Evolutionary conservation across 331 rosid genomes (phyloP).

Genomic region (Quercus tomentella): DNA sequence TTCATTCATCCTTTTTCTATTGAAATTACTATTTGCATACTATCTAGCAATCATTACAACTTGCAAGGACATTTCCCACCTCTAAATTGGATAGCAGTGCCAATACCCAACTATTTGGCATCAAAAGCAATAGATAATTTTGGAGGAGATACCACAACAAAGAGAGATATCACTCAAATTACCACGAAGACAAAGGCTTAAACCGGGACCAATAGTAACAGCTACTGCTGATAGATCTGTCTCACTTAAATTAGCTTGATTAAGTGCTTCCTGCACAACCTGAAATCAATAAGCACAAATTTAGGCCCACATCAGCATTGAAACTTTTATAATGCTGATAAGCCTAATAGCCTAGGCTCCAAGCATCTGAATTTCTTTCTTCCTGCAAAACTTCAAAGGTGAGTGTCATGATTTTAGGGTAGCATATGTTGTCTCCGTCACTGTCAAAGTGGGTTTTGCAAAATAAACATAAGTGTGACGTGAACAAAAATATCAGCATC

Average conservation of each 20-base stretch:
- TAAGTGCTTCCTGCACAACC: constrained; percentile 93
- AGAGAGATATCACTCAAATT: constrained; percentile 19
- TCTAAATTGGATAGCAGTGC: not conserved
- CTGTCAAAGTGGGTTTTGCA: not conserved
- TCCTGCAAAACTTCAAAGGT: not conserved
- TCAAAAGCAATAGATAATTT: not conserved
- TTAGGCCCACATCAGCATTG: not conserved
- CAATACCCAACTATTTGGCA: not conserved
- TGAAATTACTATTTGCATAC: not conserved
- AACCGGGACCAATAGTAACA: constrained; percentile 97
- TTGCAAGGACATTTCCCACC: not conserved
- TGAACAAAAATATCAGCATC: not conserved
- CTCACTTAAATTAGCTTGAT: constrained; percentile 71
- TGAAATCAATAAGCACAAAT: constrained; percentile 30
- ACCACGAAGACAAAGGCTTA: constrained; percentile 98
- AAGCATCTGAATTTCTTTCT: not conserved
- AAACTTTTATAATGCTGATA: not conserved
- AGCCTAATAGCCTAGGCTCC: not conserved
- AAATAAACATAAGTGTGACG: not conserved
- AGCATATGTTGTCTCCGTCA: too few species aligned
- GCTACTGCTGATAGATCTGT: constrained; percentile 84
- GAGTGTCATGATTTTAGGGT: not conserved
- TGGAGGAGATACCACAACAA: not conserved
- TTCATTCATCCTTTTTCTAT: not conserved
- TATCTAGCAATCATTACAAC: not conserved